phyloP scores from a whole-genome alignment of 306 rosid species.

The Vicia villosa region DNA sequence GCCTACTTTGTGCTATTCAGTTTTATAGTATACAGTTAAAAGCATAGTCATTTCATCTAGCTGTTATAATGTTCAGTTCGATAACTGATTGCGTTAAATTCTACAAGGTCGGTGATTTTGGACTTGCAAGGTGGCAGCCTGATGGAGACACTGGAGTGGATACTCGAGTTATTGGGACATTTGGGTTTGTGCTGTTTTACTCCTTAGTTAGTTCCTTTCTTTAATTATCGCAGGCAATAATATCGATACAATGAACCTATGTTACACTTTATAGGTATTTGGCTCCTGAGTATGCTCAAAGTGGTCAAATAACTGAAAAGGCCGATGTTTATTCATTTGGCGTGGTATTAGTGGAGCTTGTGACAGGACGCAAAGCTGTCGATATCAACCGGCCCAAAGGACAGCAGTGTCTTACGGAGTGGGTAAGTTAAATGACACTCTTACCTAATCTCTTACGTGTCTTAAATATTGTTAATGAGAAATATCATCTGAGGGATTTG shows the following conservation, averaged over 20 bases:
- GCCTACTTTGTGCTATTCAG: neutral
- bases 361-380: slow-evolving; percentile 91
- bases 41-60: slow-evolving; percentile 3
- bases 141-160: slow-evolving; percentile 94
- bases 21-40: neutral
- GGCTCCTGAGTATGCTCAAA: slow-evolving; percentile 99
- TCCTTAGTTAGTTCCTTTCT: slow-evolving; percentile 13
- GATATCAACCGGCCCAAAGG: slow-evolving; percentile 93
- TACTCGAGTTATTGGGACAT: slow-evolving; percentile 96
- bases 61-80: neutral
- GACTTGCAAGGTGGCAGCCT: slow-evolving; percentile 99
- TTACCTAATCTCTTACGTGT: neutral
- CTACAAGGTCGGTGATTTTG: slow-evolving; percentile 94
- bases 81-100: slow-evolving; percentile 20
- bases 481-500: slow-evolving; percentile 30
- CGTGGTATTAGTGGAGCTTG: slow-evolving; percentile 91
- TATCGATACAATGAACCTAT: slow-evolving; percentile 28
- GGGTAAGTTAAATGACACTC: slow-evolving; percentile 58
- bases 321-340: slow-evolving; percentile 98
- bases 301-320: slow-evolving; percentile 97
- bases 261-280: slow-evolving; percentile 60
- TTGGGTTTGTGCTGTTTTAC: slow-evolving; percentile 60
- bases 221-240: slow-evolving; percentile 1
- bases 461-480: slow-evolving; percentile 12
- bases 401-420: slow-evolving; percentile 97